phyloP scores from a whole-genome alignment of 2,329 filamentous ascomycete species.

The Zymoseptoria crescenta region DNA sequence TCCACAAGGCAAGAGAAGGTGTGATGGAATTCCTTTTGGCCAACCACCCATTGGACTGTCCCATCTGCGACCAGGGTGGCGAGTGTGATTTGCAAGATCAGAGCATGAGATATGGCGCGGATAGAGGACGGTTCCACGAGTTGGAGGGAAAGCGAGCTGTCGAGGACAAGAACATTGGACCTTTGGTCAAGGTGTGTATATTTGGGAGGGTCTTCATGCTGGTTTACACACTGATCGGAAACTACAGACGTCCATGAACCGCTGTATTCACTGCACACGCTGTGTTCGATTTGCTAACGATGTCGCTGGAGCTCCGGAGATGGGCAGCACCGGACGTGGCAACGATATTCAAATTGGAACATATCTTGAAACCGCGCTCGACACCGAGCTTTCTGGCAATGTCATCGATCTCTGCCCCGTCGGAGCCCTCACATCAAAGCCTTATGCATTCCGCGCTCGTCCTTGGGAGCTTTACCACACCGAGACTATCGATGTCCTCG shows the following conservation, averaged over 20 bases:
- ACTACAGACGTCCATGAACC: constrained; percentile 88
- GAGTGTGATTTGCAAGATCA: constrained; percentile 99
- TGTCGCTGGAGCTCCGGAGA: constrained; percentile 86
- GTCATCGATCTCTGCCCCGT: constrained; percentile 98
- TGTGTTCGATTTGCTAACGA: constrained; percentile 98
- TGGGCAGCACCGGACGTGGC: constrained; percentile 88
- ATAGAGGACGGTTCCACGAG: constrained; percentile 95
- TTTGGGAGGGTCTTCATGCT: not conserved
- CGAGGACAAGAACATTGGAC: constrained; percentile 98
- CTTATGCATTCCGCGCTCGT: constrained; percentile 91
- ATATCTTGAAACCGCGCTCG: constrained; percentile 88
- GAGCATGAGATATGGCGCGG: constrained; percentile 96
- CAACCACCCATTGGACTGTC: constrained; percentile 93
- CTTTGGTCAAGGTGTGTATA: constrained; percentile 65
- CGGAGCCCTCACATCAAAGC: constrained; percentile 91
- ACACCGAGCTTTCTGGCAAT: constrained; percentile 92
- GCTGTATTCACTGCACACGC: constrained; percentile 97
- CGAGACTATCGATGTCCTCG: constrained; percentile 89
- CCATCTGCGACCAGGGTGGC: constrained; percentile 96
- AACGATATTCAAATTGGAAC: constrained; percentile 98
- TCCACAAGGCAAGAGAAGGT: constrained; percentile 96
- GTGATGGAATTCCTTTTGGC: constrained; percentile 98
- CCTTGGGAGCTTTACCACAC: constrained; percentile 97
- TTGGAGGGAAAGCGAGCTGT: constrained; percentile 91
- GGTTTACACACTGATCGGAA: constrained; percentile 9